Evolutionary conservation across 2,329 filamentous ascomycete species (phyloP).

Genomic region (Epicoccum sorghinum): DNA sequence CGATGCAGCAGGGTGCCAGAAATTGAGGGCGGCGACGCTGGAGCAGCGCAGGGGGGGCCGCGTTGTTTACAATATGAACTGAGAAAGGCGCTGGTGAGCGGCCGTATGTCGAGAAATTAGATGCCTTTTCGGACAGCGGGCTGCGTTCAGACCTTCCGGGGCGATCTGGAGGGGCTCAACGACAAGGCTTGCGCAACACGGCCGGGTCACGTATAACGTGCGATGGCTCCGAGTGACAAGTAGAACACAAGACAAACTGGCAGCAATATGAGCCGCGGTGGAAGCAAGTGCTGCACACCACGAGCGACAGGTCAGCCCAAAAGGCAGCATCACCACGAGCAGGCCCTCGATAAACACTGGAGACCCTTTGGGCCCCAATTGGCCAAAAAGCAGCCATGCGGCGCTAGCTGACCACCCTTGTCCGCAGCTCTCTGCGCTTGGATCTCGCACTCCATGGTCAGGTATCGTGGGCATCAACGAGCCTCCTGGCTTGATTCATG

Average conservation of each 20-base stretch:
- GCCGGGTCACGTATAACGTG: slow-evolving; percentile 6
- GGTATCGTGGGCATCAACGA: slow-evolving; percentile 18
- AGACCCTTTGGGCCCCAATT: slow-evolving; percentile 23
- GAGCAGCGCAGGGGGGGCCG: slow-evolving; percentile 18
- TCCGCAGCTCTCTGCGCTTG: slow-evolving; percentile 19
- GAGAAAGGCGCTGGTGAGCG: slow-evolving; percentile 8
- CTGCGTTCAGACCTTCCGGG: slow-evolving; percentile 24
- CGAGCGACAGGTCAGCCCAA: slow-evolving; percentile 16
- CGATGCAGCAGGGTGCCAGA: slow-evolving; percentile 27
- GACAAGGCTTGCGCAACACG: slow-evolving; percentile 13
- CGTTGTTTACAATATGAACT: slow-evolving; percentile 17
- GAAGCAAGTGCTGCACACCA: slow-evolving; percentile 8
- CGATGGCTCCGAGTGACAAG: neutral
- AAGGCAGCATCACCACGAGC: slow-evolving; percentile 14
- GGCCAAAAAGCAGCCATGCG: slow-evolving; percentile 12
- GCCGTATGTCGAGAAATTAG: slow-evolving; percentile 36
- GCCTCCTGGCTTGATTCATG: neutral
- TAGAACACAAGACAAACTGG: slow-evolving; percentile 1
- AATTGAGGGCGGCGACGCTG: slow-evolving; percentile 18
- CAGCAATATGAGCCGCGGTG: neutral
- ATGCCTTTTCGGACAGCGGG: slow-evolving; percentile 29
- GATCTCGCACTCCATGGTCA: slow-evolving; percentile 18
- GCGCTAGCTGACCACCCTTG: slow-evolving; percentile 11
- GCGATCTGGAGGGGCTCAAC: slow-evolving; percentile 30
- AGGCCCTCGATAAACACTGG: slow-evolving; percentile 9